Evolutionary conservation across 768 basidiomycete genomes (phyloP).

Genomic region (Tulasnella sp.): DNA sequence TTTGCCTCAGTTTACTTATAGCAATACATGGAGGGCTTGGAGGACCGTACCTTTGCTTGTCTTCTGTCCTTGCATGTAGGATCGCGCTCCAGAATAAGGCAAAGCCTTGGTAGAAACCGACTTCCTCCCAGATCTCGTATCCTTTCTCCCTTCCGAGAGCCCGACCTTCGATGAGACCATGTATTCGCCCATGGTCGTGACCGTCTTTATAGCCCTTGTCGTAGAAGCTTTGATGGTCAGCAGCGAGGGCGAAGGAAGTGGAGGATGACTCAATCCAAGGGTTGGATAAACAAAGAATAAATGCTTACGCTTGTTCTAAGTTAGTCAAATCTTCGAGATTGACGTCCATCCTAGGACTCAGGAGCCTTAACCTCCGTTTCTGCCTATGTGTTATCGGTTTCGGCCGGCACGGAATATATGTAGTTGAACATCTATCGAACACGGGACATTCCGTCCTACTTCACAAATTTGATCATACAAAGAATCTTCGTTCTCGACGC

Average conservation of each 20-base stretch:
- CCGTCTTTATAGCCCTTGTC: slow-evolving; percentile 68
- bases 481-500: no score
- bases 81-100: slow-evolving; percentile 59
- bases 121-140: slow-evolving; percentile 95
- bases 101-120: slow-evolving; percentile 87
- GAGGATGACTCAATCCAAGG: background rate
- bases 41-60: background rate
- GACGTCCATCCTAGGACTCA: slow-evolving; percentile 11
- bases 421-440: no score
- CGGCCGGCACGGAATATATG: no score
- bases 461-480: no score
- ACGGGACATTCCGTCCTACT: no score
- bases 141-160: slow-evolving; percentile 82
- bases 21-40: background rate
- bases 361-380: no score
- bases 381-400: no score
- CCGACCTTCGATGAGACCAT: slow-evolving; percentile 85
- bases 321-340: slow-evolving; percentile 19
- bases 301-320: slow-evolving; percentile 21
- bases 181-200: slow-evolving; percentile 72
- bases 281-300: background rate
- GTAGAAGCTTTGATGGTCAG: slow-evolving; percentile 50
- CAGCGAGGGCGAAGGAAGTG: background rate
- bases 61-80: background rate
- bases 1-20: no score